Percentiles rank a stretch among this genome's conserved stretches.
phyloP scores from a whole-genome alignment of 192 early-diverging fungal species.

The Dissophora globulifera region DNA sequence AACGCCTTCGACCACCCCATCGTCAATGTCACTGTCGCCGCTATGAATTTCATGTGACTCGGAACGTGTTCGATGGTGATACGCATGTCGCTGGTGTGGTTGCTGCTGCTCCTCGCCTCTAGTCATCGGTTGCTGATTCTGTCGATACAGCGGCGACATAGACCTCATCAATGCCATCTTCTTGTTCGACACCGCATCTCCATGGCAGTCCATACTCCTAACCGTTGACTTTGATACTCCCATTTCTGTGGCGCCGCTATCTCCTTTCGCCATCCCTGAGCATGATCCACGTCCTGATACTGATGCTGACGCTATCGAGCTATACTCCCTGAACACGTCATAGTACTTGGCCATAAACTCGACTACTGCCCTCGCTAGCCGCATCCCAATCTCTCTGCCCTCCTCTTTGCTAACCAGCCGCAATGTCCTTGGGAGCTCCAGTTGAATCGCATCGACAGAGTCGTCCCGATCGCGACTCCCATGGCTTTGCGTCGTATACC shows the following conservation, averaged over 20 bases:
- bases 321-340: slow-evolving; percentile 2
- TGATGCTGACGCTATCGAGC: background rate
- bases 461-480: slow-evolving; percentile 4
- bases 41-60: slow-evolving; percentile 5
- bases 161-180: background rate
- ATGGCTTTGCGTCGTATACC: slow-evolving; percentile 29
- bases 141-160: background rate
- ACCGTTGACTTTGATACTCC: background rate
- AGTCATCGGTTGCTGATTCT: background rate
- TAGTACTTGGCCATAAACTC: slow-evolving; percentile 29
- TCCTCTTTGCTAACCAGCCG: slow-evolving; percentile 26
- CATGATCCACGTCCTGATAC: no score
- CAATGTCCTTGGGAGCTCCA: slow-evolving; percentile 36
- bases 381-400: slow-evolving; percentile 30
- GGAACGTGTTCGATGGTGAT: background rate
- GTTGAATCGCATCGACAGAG: slow-evolving; percentile 36
- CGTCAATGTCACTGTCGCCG: slow-evolving; percentile 26
- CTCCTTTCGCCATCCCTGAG: background rate
- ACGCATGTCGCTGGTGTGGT: background rate
- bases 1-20: no score
- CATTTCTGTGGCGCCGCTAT: background rate
- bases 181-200: background rate
- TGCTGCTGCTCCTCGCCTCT: background rate
- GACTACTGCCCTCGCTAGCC: slow-evolving; percentile 23
- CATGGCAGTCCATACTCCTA: no score